phyloP scores from a whole-genome alignment of 371 early-diverging fungal species.

The Mortierella sp. region DNA sequence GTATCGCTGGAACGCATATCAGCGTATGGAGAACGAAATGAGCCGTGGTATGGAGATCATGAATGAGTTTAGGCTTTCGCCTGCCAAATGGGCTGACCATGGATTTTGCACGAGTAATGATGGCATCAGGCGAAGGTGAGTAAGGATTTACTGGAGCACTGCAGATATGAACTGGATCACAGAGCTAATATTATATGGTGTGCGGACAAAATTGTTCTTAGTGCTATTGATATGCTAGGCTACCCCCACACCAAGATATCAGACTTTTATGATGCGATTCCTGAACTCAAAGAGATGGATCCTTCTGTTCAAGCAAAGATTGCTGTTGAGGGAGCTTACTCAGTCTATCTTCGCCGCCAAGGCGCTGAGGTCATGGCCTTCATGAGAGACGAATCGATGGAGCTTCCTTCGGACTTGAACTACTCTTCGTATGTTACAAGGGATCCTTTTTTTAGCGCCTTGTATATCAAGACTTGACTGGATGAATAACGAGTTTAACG shows the following conservation, averaged over 20 bases:
- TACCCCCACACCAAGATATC: slow-evolving; percentile 62
- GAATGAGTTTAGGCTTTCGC: slow-evolving; percentile 60
- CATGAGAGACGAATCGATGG: slow-evolving; percentile 76
- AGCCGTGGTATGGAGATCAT: slow-evolving; percentile 59
- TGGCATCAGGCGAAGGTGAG: slow-evolving; percentile 68
- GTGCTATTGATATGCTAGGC: slow-evolving; percentile 68
- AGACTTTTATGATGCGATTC: slow-evolving; percentile 62
- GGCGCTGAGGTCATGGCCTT: slow-evolving; percentile 70
- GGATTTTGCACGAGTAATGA: slow-evolving; percentile 64
- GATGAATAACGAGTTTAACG: background rate
- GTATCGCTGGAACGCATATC: slow-evolving; percentile 63
- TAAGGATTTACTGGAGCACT: background rate
- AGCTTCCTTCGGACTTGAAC: slow-evolving; percentile 74
- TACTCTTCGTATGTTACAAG: slow-evolving; percentile 66
- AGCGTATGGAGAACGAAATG: slow-evolving; percentile 56
- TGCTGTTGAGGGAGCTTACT: slow-evolving; percentile 76
- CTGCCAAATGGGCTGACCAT: slow-evolving; percentile 65
- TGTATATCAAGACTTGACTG: background rate
- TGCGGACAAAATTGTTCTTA: slow-evolving; percentile 23
- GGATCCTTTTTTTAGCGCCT: background rate
- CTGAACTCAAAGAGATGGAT: slow-evolving; percentile 61
- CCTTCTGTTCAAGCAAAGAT: slow-evolving; percentile 61
- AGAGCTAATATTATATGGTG: background rate
- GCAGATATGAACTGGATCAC: background rate
- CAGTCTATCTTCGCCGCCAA: slow-evolving; percentile 79